A percentile compares a stretch with the other conserved stretches of the same genome.
Evolutionary conservation across 768 basidiomycete genomes (phyloP).

Genomic region (Vararia minispora): DNA sequence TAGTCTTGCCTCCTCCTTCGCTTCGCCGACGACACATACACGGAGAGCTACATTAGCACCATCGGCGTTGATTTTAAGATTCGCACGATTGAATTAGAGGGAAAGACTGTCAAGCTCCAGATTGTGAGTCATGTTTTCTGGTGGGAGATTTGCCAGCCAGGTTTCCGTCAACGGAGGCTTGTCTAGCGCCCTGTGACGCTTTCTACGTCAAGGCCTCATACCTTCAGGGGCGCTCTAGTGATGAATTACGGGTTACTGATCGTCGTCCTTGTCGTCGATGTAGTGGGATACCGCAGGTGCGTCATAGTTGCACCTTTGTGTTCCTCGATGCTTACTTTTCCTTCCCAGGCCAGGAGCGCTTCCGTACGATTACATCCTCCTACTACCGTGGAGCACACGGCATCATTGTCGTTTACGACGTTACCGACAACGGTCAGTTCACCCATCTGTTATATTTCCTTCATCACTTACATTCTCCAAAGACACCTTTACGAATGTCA

Average conservation of each 20-base stretch:
- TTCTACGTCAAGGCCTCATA: too few relatives aligned
- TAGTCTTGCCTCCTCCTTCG: conserved; percentile 89
- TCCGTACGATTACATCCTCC: conserved; percentile 98
- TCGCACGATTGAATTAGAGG: conserved; percentile 95
- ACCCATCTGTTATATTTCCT: neutral
- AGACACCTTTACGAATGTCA: conserved; percentile 95
- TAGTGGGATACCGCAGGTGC: conserved; percentile 97
- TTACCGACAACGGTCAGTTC: conserved; percentile 77
- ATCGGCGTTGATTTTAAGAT: conserved; percentile 99
- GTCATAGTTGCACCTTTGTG: conserved; percentile 11
- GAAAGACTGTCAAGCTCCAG: conserved; percentile 97
- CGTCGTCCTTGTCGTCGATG: too few relatives aligned
- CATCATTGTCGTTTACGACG: conserved; percentile 98
- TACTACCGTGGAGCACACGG: conserved; percentile 99
- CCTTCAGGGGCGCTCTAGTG: neutral
- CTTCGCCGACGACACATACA: conserved; percentile 95
- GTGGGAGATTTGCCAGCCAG: neutral
- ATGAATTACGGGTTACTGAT: too few relatives aligned
- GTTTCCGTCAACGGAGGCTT: conserved; percentile 1
- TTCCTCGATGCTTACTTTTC: conserved; percentile 1
- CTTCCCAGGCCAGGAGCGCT: conserved; percentile 81
- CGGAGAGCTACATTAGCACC: conserved; percentile 93
- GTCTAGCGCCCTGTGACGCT: neutral
- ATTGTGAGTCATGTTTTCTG: conserved; percentile 58
- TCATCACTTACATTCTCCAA: conserved; percentile 3